phyloP scores from a whole-genome alignment of 169 alveolate species.

The Cystoisospora suis region DNA sequence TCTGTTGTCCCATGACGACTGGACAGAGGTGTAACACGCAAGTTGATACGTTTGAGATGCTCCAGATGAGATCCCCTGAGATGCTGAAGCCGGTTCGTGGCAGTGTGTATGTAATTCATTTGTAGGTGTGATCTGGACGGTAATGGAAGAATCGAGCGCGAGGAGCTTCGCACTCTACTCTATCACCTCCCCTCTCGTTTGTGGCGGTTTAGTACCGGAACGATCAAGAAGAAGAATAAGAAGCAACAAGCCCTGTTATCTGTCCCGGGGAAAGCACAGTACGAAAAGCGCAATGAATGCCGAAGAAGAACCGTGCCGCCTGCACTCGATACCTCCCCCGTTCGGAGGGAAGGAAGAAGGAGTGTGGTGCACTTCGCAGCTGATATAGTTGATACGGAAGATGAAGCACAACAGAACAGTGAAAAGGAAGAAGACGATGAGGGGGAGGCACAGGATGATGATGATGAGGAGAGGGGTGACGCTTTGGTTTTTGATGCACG shows the following conservation, averaged over 20 bases:
- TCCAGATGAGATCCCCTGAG: neutral
- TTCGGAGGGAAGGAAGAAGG: too few relatives aligned
- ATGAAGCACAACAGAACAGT: too few relatives aligned
- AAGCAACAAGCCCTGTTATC: too few relatives aligned
- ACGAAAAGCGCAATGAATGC: too few relatives aligned
- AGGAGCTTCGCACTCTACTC: conserved; percentile 50
- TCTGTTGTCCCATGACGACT: too few relatives aligned
- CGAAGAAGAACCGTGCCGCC: too few relatives aligned
- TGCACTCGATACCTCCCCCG: too few relatives aligned
- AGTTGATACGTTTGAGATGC: too few relatives aligned
- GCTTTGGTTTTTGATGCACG: neutral
- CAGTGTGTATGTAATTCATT: neutral
- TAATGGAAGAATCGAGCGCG: conserved; percentile 46
- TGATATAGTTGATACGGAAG: too few relatives aligned
- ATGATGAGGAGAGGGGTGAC: neutral
- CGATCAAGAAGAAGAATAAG: neutral
- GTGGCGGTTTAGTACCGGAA: neutral
- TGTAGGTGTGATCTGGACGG: conserved; percentile 59
- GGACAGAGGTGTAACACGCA: too few relatives aligned
- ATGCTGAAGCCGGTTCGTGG: neutral
- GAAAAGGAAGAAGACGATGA: neutral
- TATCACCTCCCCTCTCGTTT: conserved; percentile 31
- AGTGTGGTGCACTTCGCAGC: too few relatives aligned
- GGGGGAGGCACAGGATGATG: neutral
- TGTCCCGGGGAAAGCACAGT: too few relatives aligned